Evolutionary conservation across 371 early-diverging fungal species (phyloP), one percentile per base, ranked within the genome.

Genomic region (Mucor circinelloides): DNA sequence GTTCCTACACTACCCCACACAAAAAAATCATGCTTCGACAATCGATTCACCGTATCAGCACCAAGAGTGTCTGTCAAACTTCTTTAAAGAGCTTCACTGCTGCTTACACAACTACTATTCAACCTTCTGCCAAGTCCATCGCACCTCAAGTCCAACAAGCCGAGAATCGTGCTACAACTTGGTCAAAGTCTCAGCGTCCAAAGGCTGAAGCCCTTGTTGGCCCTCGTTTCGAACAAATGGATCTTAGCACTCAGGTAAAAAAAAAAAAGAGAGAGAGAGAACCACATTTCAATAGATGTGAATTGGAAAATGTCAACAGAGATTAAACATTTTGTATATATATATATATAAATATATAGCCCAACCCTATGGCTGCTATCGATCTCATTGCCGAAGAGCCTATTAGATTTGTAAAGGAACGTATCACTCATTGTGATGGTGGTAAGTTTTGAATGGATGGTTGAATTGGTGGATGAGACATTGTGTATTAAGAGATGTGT

Each of bases 371-470:
- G 79, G 93, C 97, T 36, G 98, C 98, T 61, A 92, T 95, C 58
- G 97, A 96, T 48, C 84, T 98, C 69, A 95, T 98, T 76, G 87
- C 91, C 30, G 88, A 93, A 71, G 94, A 92, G 63, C 96, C 97
- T 25, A 82, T 97, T 66, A 88, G 82, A 61, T 76, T 87, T 71
- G 92, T 95, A 27, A 80, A 85, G 30, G 80, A 87, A 40, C 91
- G 96, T 28, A 75, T 87, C 66, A 94, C 91, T 38, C 81, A 86
- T 65, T 98, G 98, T 76, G 91, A 97, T 74, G 98, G 98, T 72
- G 95, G 93, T 90, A 79, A 66, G 62, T 27, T 15, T 7, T 9
- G 19, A 15, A 52, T 8, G 23, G 10, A 52, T 40, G 2, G 13
- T 30, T 28, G 2, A 10, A n/a, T n/a, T n/a, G n/a, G n/a, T n/a